A percentile compares a stretch with the other conserved stretches of the same genome.
phyloP scores from a whole-genome alignment of 116 monocot genomes.

The Iris pallida region DNA sequence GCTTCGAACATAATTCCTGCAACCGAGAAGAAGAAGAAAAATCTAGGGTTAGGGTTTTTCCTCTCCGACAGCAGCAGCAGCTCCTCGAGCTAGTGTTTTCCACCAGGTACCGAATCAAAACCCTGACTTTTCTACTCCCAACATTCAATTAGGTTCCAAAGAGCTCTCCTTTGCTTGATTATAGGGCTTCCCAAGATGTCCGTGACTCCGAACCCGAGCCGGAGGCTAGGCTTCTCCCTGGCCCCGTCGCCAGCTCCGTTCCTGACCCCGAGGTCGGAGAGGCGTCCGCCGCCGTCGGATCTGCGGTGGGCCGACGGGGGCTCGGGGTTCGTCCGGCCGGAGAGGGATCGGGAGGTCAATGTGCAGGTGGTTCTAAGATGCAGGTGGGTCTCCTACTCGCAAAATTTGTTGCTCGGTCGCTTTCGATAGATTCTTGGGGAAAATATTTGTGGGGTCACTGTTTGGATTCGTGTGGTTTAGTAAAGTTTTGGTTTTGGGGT shows the following conservation, averaged over 20 bases:
- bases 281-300: not conserved
- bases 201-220: constrained; percentile 3
- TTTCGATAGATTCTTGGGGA: not conserved
- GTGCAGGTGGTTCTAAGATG: constrained; percentile 75
- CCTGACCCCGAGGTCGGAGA: not conserved
- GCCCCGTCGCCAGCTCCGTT: constrained; percentile 8
- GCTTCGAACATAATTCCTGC: no score
- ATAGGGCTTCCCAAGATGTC: not conserved
- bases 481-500: not conserved
- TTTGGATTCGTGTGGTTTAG: not conserved
- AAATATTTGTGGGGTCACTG: not conserved
- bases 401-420: not conserved
- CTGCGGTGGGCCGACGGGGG: constrained; percentile 4
- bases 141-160: no score
- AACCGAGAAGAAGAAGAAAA: no score
- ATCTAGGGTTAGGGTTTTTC: no score
- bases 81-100: no score
- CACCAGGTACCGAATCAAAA: no score
- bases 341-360: constrained; percentile 55
- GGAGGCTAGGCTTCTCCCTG: constrained; percentile 5
- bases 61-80: no score
- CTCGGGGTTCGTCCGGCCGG: constrained; percentile 1
- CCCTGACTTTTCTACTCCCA: no score
- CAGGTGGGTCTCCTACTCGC: constrained; percentile 32
- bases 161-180: no score